Conservation (phyloP, 371 early-diverging fungal genomes). For the Actinomortierella ambigua region DNA sequence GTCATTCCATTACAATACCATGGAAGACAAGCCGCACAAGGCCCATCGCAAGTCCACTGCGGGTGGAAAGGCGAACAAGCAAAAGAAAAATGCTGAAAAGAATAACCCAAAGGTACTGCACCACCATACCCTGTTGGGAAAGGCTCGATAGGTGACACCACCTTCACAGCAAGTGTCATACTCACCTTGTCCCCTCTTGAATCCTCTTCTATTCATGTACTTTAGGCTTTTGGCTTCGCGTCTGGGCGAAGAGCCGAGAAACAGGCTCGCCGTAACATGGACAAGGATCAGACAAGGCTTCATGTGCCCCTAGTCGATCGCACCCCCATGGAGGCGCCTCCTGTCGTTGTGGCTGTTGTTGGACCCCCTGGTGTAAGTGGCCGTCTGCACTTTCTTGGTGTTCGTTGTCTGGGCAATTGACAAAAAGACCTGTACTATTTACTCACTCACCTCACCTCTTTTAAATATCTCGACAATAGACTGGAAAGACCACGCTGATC, state of each 20-base stretch:
- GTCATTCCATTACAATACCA: slow-evolving; percentile 7
- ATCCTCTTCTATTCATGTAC: not conserved
- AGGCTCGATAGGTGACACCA: not conserved
- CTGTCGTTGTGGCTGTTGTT: slow-evolving; percentile 93
- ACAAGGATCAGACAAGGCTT: slow-evolving; percentile 87
- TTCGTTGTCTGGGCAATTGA: slow-evolving; percentile 3
- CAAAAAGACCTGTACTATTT: not conserved
- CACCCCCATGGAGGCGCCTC: slow-evolving; percentile 90
- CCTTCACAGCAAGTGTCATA: no score
- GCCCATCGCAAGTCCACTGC: slow-evolving; percentile 83
- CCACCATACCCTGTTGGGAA: not conserved
- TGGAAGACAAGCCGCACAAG: slow-evolving; percentile 75
- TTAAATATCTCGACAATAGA: slow-evolving; percentile 42
- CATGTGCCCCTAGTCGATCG: slow-evolving; percentile 97
- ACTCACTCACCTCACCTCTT: not conserved
- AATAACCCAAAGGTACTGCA: slow-evolving; percentile 84
- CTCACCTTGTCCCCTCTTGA: not conserved
- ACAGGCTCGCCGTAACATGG: slow-evolving; percentile 82
- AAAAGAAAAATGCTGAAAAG: slow-evolving; percentile 73
- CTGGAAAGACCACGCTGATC: slow-evolving; percentile 96
- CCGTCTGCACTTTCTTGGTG: no score
- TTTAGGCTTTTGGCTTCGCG: slow-evolving; percentile 83
- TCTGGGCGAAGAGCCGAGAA: slow-evolving; percentile 81
- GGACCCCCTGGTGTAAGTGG: slow-evolving; percentile 90
- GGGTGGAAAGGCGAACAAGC: slow-evolving; percentile 83